Percentiles rank a stretch among this genome's conserved stretches.
Conservation (phyloP, 139 green algal genomes). For the Asterochloris sp. region DNA sequence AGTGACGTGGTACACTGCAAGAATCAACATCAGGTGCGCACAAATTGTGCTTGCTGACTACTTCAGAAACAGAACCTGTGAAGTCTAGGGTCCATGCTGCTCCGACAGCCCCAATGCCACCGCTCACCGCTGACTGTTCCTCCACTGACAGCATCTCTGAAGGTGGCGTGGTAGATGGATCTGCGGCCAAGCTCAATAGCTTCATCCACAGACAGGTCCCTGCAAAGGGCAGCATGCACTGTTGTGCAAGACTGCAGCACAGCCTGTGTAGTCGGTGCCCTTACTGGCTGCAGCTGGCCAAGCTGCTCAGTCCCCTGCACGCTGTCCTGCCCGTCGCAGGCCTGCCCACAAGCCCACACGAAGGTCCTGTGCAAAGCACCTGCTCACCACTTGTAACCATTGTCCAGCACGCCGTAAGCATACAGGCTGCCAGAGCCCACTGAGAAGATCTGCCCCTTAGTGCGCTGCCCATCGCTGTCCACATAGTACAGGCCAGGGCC, state of each 20-base stretch:
- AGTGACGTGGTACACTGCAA: slow-evolving; percentile 95
- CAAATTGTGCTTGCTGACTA: background rate
- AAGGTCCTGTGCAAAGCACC: background rate
- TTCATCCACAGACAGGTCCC: slow-evolving; percentile 90
- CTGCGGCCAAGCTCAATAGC: slow-evolving; percentile 89
- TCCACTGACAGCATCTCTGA: slow-evolving; percentile 93
- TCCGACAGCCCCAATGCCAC: background rate
- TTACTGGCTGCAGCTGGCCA: no score
- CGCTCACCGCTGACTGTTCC: slow-evolving; percentile 87
- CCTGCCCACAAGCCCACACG: no score
- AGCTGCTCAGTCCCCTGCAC: no score
- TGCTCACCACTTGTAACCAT: slow-evolving; percentile 77
- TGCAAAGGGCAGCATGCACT: slow-evolving; percentile 42
- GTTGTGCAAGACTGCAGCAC: background rate
- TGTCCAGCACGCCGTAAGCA: slow-evolving; percentile 96
- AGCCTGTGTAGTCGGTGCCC: no score
- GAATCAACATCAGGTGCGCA: background rate
- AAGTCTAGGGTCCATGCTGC: background rate
- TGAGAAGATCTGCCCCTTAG: slow-evolving; percentile 91
- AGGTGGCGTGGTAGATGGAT: slow-evolving; percentile 99
- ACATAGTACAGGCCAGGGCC: slow-evolving; percentile 98
- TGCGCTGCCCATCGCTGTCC: slow-evolving; percentile 93
- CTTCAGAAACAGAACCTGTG: background rate
- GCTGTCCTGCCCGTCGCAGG: no score
- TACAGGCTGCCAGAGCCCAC: slow-evolving; percentile 96